These are phyloP conservation scores for Climacium dendroides DNA, from an alignment of 225 moss, liverwort and hornwort species.

Conservation along the genomic window DNA sequence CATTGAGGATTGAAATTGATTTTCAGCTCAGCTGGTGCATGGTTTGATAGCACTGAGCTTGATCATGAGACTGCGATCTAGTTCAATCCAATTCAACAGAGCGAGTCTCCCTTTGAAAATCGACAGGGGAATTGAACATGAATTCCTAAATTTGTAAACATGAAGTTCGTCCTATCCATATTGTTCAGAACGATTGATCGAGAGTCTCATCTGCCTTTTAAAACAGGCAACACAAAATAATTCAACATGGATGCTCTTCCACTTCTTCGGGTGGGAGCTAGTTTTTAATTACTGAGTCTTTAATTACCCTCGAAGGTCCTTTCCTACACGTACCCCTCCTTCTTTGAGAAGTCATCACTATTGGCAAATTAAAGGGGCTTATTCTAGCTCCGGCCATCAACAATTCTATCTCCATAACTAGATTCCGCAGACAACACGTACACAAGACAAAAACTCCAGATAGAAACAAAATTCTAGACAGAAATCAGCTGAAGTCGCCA, in stretches of 20 bases:
- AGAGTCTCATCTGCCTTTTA: neutral
- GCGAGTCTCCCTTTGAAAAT: neutral
- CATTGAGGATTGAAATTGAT: neutral
- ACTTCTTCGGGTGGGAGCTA: neutral
- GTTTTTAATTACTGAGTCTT: neutral
- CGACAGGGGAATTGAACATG: neutral
- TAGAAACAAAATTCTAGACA: neutral
- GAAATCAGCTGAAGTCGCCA: no score
- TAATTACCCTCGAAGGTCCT: neutral
- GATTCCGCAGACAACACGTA: neutral
- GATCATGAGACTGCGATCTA: neutral
- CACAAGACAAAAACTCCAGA: neutral
- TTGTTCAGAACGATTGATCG: neutral
- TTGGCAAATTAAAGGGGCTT: neutral
- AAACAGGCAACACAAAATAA: neutral
- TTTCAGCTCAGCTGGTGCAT: neutral
- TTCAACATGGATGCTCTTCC: neutral
- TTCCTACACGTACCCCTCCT: no score
- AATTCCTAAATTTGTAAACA: neutral
- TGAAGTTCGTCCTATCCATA: neutral
- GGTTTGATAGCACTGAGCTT: neutral
- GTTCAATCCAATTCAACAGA: neutral
- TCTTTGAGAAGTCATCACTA: neutral
- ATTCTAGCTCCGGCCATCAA: neutral
- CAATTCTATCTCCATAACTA: neutral